Evolutionary conservation across 2,329 filamentous ascomycete genomes (phyloP).

Genomic region (Monosporascus sp.): DNA sequence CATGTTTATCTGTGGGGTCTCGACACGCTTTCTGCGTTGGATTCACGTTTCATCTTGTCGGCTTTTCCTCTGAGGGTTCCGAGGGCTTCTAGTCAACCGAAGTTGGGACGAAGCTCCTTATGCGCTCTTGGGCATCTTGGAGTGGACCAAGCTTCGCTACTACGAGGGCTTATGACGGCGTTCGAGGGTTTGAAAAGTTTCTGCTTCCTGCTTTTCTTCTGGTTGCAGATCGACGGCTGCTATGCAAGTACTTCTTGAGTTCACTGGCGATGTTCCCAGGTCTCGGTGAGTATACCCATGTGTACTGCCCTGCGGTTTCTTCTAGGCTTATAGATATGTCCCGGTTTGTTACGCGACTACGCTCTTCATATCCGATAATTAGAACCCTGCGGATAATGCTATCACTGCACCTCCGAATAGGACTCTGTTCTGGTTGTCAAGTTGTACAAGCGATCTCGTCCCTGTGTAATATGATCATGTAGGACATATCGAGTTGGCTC

Average conservation of each 20-base stretch:
- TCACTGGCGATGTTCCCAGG: background rate
- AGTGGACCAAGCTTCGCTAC: conserved; percentile 27
- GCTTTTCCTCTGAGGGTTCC: conserved; percentile 30
- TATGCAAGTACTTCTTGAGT: background rate
- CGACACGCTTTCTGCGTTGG: conserved; percentile 5
- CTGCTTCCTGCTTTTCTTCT: background rate
- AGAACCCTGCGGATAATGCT: background rate
- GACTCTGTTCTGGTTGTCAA: no score
- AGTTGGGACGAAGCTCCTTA: conserved; percentile 28
- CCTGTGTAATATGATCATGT: no score
- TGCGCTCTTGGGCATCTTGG: conserved; percentile 19
- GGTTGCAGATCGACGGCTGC: background rate
- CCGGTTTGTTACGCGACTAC: background rate
- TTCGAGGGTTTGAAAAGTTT: conserved; percentile 26
- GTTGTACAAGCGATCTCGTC: no score
- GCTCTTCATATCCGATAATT: background rate
- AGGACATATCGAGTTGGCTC: no score
- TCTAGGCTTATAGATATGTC: background rate
- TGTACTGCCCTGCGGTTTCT: background rate
- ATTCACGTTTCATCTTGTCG: conserved; percentile 15
- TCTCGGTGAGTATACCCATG: background rate
- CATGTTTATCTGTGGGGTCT: conserved; percentile 12
- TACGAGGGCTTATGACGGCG: conserved; percentile 29
- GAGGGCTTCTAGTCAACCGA: conserved; percentile 26
- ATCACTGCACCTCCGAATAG: no score